Evolutionary conservation across 495 filamentous ascomycete genomes (phyloP).

Genomic region (Aspergillus diversus): DNA sequence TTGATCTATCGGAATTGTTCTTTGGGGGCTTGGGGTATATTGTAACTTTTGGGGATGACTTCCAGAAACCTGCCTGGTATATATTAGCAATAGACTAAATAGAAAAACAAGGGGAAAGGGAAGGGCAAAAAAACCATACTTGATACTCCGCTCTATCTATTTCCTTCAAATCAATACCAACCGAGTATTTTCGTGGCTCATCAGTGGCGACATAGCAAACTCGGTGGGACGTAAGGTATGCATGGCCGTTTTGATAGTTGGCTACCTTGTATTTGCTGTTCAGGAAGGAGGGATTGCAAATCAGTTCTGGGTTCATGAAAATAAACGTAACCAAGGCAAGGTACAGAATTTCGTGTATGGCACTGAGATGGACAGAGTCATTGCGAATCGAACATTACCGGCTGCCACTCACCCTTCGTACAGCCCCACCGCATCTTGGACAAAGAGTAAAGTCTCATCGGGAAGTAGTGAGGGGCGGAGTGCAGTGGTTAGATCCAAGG

Average conservation of each 20-base stretch:
- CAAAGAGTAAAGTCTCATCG: conserved; percentile 90
- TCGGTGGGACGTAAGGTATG: conserved; percentile 93
- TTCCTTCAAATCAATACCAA: conserved; percentile 86
- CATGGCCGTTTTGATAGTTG: conserved; percentile 92
- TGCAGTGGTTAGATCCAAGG: conserved; percentile 91
- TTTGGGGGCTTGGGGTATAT: conserved; percentile 78
- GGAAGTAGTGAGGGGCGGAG: conserved; percentile 87
- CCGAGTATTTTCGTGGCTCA: conserved; percentile 82
- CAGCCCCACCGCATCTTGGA: conserved; percentile 94
- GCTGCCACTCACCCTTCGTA: conserved; percentile 83
- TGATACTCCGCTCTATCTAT: conserved; percentile 91
- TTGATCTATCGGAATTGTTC: conserved; percentile 42
- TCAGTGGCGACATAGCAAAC: conserved; percentile 92
- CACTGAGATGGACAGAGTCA: neutral
- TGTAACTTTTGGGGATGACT: conserved; percentile 92
- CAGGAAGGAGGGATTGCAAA: conserved; percentile 10
- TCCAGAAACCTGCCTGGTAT: conserved; percentile 83
- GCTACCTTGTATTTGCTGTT: conserved; percentile 90
- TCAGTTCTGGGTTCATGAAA: conserved; percentile 12
- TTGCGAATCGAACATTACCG: conserved; percentile 5
- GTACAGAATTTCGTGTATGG: neutral
- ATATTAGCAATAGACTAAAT: conserved; percentile 21
- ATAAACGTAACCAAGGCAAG: neutral
- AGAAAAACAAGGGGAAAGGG: neutral
- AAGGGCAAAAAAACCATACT: conserved; percentile 51